Conservation (phyloP, 2,329 filamentous ascomycete genomes). For the Hymenotorrendiella dingleyae region DNA sequence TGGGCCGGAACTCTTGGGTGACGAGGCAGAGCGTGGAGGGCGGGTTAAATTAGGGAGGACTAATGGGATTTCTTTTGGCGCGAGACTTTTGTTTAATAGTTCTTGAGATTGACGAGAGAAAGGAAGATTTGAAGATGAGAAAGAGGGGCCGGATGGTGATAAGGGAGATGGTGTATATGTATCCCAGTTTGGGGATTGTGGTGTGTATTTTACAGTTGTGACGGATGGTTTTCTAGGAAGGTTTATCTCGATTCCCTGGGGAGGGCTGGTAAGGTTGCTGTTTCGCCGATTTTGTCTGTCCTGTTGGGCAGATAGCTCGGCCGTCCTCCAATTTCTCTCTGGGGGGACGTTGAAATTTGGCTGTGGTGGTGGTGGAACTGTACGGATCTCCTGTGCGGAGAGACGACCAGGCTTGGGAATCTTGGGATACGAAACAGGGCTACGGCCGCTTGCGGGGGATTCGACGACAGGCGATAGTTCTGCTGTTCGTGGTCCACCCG, state of each 20-base stretch:
- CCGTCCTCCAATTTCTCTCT: conserved; percentile 22
- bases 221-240: background rate
- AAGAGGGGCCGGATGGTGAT: conserved; percentile 1
- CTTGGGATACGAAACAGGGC: conserved; percentile 27
- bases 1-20: background rate
- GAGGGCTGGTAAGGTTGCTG: conserved; percentile 6
- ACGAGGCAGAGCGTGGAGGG: background rate
- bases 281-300: conserved; percentile 9
- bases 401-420: conserved; percentile 19
- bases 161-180: conserved; percentile 4
- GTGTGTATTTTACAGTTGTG: background rate
- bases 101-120: background rate
- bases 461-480: conserved; percentile 27
- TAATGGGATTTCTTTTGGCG: background rate
- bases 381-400: conserved; percentile 11
- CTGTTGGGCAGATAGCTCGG: conserved; percentile 21
- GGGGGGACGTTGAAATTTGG: conserved; percentile 12
- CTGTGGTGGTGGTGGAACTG: conserved; percentile 20
- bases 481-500: conserved; percentile 8
- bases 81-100: background rate
- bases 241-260: conserved; percentile 5
- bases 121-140: conserved; percentile 1
- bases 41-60: background rate
- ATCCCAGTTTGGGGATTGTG: conserved; percentile 5
- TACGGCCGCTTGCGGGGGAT: conserved; percentile 22